Evolutionary conservation across 495 filamentous ascomycete genomes (phyloP), one percentile per base, ranked within the genome.

Genomic region (Mytilinidion resinicola): DNA sequence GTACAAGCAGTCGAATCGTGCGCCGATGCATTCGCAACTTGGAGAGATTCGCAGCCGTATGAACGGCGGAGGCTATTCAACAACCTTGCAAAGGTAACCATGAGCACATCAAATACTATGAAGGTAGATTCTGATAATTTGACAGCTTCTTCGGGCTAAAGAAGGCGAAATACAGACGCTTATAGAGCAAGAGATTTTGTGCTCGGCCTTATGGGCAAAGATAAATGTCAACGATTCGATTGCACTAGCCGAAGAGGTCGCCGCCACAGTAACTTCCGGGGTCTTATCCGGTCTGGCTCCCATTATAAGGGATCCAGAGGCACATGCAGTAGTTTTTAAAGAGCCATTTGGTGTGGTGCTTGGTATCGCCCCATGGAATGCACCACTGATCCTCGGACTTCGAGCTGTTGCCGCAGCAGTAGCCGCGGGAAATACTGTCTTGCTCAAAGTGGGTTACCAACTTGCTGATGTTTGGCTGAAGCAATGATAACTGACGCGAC

Each of bases 321-420:
- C 63, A 1, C 62, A 67, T 53, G 66, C 63, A 14, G 65, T 70
- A 36, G 63, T 69, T 10, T 67, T 70, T 50, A 64, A 63, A 35
- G 61, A 70, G 41, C 66, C 68, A 4, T 55, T 70, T 9, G 68
- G 68, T 3, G 58, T 61, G 2, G 61, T 70, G 6, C 54, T 70
- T 8, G 56, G 61, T 33, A 70, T 70, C 9, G 62, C 68, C 15
- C 68, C 68, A 8, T 70, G 68, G 68, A 70, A 70, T 46, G 68
- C 65, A 9, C 63, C 68, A 11, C 56, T 70, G 10, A 63, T 70
- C 20, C 61, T 70, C 1, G 55, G 60, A 0, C 51, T 50, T n/a
- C 19, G 59, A 15, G 59, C 47, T 15, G 46, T 62, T 20, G 54
- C 54, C n/a, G 51, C 34, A 20, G 59, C 44, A 17, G 62, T 56